Percentiles rank a stretch among this genome's conserved stretches.
These are phyloP conservation scores for Aspergillus clavatus DNA, from an alignment of 2,329 filamentous ascomycete species.

Conservation along the genomic window DNA sequence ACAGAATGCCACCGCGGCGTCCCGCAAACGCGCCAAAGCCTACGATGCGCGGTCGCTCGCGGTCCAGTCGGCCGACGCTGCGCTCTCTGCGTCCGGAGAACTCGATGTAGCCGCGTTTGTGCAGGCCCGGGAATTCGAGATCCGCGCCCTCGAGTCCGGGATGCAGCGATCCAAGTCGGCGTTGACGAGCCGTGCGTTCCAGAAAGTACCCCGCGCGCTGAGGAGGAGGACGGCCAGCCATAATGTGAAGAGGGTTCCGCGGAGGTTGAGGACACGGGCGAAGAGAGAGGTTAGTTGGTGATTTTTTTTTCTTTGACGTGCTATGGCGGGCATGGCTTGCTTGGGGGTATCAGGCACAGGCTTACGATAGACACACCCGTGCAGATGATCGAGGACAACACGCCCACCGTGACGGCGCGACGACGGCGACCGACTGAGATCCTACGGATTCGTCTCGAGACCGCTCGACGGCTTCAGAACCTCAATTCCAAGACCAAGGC, in stretches of 20 bases:
- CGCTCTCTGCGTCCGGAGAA: conserved; percentile 62
- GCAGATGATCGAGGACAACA: conserved; percentile 87
- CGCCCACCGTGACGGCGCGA: conserved; percentile 66
- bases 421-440: conserved; percentile 43
- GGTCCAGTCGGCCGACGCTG: conserved; percentile 42
- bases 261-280: conserved; percentile 66
- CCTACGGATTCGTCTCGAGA: conserved; percentile 62
- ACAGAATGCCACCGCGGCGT: conserved; percentile 22
- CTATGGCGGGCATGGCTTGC: neutral
- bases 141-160: conserved; percentile 74
- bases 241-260: conserved; percentile 86
- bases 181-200: conserved; percentile 71
- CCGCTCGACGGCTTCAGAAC: conserved; percentile 63
- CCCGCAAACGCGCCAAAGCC: conserved; percentile 42
- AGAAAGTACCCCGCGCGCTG: conserved; percentile 80
- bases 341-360: too few species aligned
- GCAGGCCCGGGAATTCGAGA: conserved; percentile 81
- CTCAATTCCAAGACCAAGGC: conserved; percentile 48
- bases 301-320: neutral
- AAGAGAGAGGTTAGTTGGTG: conserved; percentile 50
- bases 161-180: conserved; percentile 68
- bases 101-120: conserved; percentile 82
- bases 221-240: conserved; percentile 87
- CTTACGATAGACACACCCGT: too few species aligned
- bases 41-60: conserved; percentile 42